A percentile compares a stretch with the other conserved stretches of the same genome.
phyloP scores from a whole-genome alignment of 228 moss, liverwort and hornwort genomes.

The Sphagnum fallax region DNA sequence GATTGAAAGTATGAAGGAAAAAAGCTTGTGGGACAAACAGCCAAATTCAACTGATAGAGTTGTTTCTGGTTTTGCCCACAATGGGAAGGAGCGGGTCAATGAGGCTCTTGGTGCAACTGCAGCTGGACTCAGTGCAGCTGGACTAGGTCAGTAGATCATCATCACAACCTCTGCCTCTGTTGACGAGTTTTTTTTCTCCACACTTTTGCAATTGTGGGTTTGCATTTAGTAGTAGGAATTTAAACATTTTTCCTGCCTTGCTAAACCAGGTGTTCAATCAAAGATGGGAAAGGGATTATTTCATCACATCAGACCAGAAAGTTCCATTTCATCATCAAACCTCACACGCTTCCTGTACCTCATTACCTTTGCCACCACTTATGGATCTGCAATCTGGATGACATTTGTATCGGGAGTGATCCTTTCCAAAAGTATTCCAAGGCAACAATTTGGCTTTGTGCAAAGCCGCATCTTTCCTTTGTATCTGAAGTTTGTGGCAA shows the following conservation, averaged over 20 bases:
- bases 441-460: slow-evolving; percentile 67
- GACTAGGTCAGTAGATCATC: not conserved
- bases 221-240: not conserved
- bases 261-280: not conserved
- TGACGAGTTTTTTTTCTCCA: too few relatives aligned
- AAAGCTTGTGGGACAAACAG: not conserved
- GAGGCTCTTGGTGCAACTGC: not conserved
- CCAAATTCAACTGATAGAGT: too few relatives aligned
- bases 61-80: not conserved
- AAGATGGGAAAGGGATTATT: not conserved
- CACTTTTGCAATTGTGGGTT: not conserved
- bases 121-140: not conserved
- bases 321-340: not conserved
- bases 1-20: not conserved
- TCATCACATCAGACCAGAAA: not conserved
- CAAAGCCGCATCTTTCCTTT: slow-evolving; percentile 74
- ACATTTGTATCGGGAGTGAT: slow-evolving; percentile 73
- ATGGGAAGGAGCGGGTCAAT: not conserved
- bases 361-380: slow-evolving; percentile 38
- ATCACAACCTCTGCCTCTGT: too few relatives aligned
- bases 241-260: not conserved
- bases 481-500: slow-evolving; percentile 41
- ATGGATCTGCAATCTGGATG: slow-evolving; percentile 78
- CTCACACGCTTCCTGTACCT: slow-evolving; percentile 37
- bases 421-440: slow-evolving; percentile 47